phyloP scores from a whole-genome alignment of 805 yeast species.

The Candida mattraensis region DNA sequence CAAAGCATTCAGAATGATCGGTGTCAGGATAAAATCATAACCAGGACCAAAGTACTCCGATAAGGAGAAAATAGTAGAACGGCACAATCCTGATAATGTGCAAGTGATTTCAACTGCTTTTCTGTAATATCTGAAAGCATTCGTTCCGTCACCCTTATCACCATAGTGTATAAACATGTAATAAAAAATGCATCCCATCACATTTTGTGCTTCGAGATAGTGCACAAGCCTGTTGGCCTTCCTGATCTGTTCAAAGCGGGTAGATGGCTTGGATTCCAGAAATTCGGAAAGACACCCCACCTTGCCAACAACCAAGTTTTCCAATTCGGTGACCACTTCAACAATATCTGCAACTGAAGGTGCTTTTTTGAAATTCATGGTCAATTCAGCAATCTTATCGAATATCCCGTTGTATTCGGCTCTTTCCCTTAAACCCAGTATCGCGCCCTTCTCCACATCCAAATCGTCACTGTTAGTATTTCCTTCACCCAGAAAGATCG shows the following conservation, averaged over 20 bases:
- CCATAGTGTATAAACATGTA: slow-evolving; percentile 45
- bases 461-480: slow-evolving; percentile 36
- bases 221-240: slow-evolving; percentile 19
- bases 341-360: slow-evolving; percentile 38
- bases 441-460: slow-evolving; percentile 38
- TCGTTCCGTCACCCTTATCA: too few relatives aligned
- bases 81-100: too few relatives aligned
- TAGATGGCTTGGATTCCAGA: too few relatives aligned
- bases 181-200: slow-evolving; percentile 33
- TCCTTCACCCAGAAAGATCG: slow-evolving; percentile 34
- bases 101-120: too few relatives aligned
- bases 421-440: slow-evolving; percentile 33
- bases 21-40: slow-evolving; percentile 43
- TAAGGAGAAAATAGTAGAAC: slow-evolving; percentile 36
- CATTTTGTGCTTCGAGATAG: slow-evolving; percentile 18
- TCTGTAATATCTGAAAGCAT: too few relatives aligned
- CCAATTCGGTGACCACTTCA: slow-evolving; percentile 35
- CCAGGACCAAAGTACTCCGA: slow-evolving; percentile 41
- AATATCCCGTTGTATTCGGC: slow-evolving; percentile 32
- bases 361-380: slow-evolving; percentile 34
- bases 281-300: too few relatives aligned
- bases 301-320: too few relatives aligned
- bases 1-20: slow-evolving; percentile 24
- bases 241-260: slow-evolving; percentile 20
- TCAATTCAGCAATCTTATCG: slow-evolving; percentile 32